Conservation (phyloP, 805 yeast species). For the Starmerella sp. region DNA sequence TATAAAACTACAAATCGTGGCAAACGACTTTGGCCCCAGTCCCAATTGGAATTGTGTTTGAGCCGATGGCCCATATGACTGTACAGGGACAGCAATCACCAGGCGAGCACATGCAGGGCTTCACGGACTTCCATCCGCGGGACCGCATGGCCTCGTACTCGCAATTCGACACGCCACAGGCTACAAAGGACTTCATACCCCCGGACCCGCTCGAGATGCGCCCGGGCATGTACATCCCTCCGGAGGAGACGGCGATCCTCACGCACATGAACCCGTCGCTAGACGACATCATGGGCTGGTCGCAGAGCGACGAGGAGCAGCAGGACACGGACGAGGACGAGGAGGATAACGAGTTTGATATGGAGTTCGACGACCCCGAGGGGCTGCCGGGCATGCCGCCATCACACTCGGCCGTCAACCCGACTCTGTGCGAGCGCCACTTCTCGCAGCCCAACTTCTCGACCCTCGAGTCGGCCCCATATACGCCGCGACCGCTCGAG, state of each 20-base stretch:
- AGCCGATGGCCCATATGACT: not conserved
- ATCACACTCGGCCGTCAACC: not conserved
- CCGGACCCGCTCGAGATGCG: conserved; percentile 15
- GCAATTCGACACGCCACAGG: not conserved
- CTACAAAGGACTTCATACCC: conserved; percentile 12
- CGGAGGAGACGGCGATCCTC: conserved; percentile 14
- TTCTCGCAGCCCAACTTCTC: conserved; percentile 12
- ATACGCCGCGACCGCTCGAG: conserved; percentile 5
- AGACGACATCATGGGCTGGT: conserved; percentile 19
- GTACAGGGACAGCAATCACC: not conserved
- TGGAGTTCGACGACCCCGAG: conserved; percentile 18
- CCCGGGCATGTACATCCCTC: conserved; percentile 19
- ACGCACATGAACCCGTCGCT: conserved; percentile 1
- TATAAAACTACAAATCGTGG: conserved; percentile 1
- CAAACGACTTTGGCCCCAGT: not conserved
- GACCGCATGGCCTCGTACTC: not conserved
- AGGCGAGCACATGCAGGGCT: not conserved
- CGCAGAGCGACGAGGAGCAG: conserved; percentile 19
- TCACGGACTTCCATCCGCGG: not conserved
- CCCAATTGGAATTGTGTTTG: not conserved
- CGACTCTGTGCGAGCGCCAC: conserved; percentile 10
- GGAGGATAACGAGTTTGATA: conserved; percentile 19
- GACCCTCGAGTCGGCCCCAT: conserved; percentile 4
- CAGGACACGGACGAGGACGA: conserved; percentile 22
- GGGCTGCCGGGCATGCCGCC: conserved; percentile 7